Base-by-base conservation (phyloP, 345 rosid species). In the Limnanthes douglasii region DNA sequence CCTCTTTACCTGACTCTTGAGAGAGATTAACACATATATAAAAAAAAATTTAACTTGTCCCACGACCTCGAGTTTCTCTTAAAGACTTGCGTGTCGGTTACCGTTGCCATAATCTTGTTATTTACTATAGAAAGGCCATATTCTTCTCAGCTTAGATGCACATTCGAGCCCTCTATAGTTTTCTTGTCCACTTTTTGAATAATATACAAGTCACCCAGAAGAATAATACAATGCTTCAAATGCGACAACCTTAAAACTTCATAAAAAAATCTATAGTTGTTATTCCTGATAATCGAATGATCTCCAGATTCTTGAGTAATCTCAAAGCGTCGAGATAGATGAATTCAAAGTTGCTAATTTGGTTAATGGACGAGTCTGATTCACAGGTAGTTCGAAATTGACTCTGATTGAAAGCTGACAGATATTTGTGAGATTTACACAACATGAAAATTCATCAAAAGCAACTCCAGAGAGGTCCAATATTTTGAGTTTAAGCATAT, bases 281-380 rank as follows among this genome's bases (percentile, higher is more conserved):
- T 22, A 53, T 47, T 10, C 54, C 54, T 30, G 51, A 54, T 8
- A 66, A 9, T 56, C 56, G 53, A 24, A 65, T 59, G 30, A 47
- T 41, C 45, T 60, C 43, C 12, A 61, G 23, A 15, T 15, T 8
- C 28, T 15, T 13, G 16, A 53, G 41, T 11, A 44, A 46, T 4
- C 29, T 13, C 23, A 57, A 4, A 53, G 51, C n/a, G 15, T 19
- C 5, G 18, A 34, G 7, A 65, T 8, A 18, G 34, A 15, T 9
- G 50, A 38, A 17, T 53, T n/a, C 34, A 45, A 59, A 56, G 7
- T 39, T 26, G 32, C 11, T 18, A 4, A 47, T 43, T 11, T 18
- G 19, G 6, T 21, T 37, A 9, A 65, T 7, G 18, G 31, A 12
- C 8, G 53, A 40, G 21, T 49, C 30, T 45, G 31, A 41, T 5